A percentile compares a stretch with the other conserved stretches of the same genome.
Conservation (phyloP, 192 early-diverging fungal genomes). For the Backusella liffmaniae region DNA sequence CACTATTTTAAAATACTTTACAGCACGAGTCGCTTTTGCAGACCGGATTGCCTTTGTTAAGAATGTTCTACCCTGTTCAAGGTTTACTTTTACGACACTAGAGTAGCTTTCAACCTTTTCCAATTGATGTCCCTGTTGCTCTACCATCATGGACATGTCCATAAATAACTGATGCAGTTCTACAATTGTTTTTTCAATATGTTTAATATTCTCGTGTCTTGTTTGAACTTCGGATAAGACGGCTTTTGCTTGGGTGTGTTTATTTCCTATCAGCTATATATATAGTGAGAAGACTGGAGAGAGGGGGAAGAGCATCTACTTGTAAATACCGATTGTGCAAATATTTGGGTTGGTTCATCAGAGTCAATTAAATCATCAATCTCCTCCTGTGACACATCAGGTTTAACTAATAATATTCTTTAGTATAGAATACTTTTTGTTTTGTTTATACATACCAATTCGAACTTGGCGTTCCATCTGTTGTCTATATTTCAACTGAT, state of each 20-base stretch:
- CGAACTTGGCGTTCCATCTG: conserved; percentile 77
- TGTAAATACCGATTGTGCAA: conserved; percentile 69
- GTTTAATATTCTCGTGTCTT: conserved; percentile 78
- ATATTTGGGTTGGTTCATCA: conserved; percentile 65
- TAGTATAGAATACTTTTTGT: neutral
- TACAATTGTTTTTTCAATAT: conserved; percentile 84
- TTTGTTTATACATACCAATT: conserved; percentile 54
- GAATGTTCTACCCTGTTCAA: conserved; percentile 27
- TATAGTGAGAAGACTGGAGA: neutral
- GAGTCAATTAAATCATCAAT: conserved; percentile 69
- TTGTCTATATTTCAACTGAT: conserved; percentile 75
- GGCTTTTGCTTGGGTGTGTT: conserved; percentile 67
- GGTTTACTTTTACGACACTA: conserved; percentile 7
- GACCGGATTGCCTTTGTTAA: conserved; percentile 23
- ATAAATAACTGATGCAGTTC: conserved; percentile 87
- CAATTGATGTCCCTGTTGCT: conserved; percentile 69
- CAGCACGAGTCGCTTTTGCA: conserved; percentile 28
- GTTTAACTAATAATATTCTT: conserved; percentile 56
- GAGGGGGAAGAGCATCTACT: neutral
- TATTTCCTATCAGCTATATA: conserved; percentile 63
- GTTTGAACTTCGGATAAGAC: conserved; percentile 81
- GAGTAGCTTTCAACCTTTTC: conserved; percentile 67
- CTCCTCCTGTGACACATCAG: conserved; percentile 70
- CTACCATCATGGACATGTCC: conserved; percentile 81
- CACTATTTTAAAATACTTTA: conserved; percentile 1